These are phyloP conservation scores for Crataegus laevigata DNA, from an alignment of 306 rosid genomes.

Conservation along the genomic window DNA sequence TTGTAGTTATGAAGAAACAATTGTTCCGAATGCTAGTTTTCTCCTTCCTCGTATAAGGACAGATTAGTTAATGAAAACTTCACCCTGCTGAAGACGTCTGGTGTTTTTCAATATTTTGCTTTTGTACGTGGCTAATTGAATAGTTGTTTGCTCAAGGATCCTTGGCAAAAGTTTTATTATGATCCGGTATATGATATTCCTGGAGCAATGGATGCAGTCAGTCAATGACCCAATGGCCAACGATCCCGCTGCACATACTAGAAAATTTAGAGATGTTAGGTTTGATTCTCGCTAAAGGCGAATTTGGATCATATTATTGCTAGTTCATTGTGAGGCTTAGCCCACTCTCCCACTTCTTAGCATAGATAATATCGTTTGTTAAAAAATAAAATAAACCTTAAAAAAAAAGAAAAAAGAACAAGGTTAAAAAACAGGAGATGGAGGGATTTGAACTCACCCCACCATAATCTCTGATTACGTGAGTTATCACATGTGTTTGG, in stretches of 20 bases:
- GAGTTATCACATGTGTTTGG: background rate
- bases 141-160: background rate
- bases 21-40: background rate
- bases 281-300: fast-evolving
- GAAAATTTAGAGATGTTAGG: too few species aligned
- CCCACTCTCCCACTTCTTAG: too few species aligned
- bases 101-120: background rate
- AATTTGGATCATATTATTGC: too few species aligned
- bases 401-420: too few species aligned
- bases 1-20: conserved; percentile 3
- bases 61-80: background rate
- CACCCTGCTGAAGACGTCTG: background rate
- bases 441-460: too few species aligned
- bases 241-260: background rate
- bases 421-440: background rate
- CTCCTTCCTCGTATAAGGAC: background rate
- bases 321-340: too few species aligned
- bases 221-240: background rate
- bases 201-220: background rate
- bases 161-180: too few species aligned
- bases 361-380: too few species aligned
- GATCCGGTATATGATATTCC: background rate
- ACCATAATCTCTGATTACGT: background rate
- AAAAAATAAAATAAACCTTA: too few species aligned
- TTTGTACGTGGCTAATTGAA: background rate